Base-by-base conservation (phyloP, 1,284 basidiomycete genomes). In the Ganoderma multipileum region DNA sequence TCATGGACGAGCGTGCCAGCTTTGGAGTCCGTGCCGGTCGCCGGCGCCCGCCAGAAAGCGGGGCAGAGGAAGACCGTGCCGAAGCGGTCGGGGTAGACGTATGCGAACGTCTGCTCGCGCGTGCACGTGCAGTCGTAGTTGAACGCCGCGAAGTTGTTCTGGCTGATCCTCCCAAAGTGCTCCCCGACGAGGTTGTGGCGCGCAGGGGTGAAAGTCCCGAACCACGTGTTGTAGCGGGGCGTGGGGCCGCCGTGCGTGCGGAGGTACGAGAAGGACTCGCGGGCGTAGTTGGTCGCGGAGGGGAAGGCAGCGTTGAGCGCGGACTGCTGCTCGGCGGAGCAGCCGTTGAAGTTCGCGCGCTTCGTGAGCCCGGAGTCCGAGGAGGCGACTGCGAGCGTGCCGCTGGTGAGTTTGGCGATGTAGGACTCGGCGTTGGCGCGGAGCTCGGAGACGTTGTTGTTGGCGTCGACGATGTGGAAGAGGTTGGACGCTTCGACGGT, bases 11-110 rank as follows among this genome's bases (percentile, higher is more conserved):
- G 71, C 44, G 76, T 78, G 64, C 76, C 76, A 20, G 66, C 76
- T 79, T 80, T 80, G 42, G 85, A 87, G 73, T 87, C 84, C 38
- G 84, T 86, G 65, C 85, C 85, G 47, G 81, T 84, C 64, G 71
- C 76, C 9, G 83, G 78, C 12, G 81, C 83, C 18, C 73, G 28
- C 85, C 85, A 87, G 81, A 86, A 87, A 11, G 79, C 84, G 68
- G 79, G 79, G 72, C 85, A 87, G 63, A 86, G 81, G 75, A 81
- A 81, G 71, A 87, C 78, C 33, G 64, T 66, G 52, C 83, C 83
- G 71, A 81, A 84, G 47, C 76, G 72, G 65, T 79, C 73, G 20
- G 84, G 79, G 74, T 82, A 81, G 42, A 86, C 84, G 74, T 82
- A 38, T 7, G 36, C 33, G 26, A 28, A 26, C 12, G 26, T 28